Evolutionary conservation across 768 basidiomycete species (phyloP).

Genomic region (Pulveroboletus sp.): DNA sequence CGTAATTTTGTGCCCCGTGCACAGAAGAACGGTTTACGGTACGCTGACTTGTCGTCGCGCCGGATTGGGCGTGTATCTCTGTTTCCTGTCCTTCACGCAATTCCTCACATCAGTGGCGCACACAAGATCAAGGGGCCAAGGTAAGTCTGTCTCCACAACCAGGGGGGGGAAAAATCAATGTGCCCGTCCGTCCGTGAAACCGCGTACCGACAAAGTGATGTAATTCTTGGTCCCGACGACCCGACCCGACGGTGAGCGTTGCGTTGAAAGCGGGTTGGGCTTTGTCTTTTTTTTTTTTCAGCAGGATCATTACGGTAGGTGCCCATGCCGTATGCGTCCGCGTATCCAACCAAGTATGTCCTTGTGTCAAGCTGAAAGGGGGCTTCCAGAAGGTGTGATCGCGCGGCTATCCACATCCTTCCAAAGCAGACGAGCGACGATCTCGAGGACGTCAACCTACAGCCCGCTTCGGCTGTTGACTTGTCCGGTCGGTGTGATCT

Average conservation of each 20-base stretch:
- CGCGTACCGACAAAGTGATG: neutral
- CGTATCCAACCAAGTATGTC: neutral
- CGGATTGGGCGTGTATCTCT: neutral
- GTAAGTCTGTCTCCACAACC: neutral
- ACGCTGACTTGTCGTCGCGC: neutral
- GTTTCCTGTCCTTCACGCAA: neutral
- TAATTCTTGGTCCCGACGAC: constrained; percentile 1
- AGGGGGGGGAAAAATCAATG: neutral
- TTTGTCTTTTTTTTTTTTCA: neutral
- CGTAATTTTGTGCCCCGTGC: too few relatives aligned
- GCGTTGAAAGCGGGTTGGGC: neutral
- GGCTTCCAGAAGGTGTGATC: constrained; percentile 13
- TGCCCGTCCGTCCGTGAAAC: neutral
- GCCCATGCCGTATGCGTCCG: constrained; percentile 8
- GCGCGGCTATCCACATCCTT: constrained; percentile 21
- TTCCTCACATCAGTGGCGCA: neutral
- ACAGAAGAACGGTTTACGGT: neutral
- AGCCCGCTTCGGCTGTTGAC: neutral
- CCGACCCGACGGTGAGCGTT: neutral
- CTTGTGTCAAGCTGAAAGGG: neutral
- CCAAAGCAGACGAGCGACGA: constrained; percentile 14
- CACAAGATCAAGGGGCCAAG: neutral
- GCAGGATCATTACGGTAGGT: constrained; percentile 3
- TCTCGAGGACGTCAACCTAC: constrained; percentile 10
- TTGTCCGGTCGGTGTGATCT: constrained; percentile 1